Evolutionary conservation across 768 basidiomycete genomes (phyloP), one percentile per base, ranked within the genome.

Genomic region (Amanita rimosa): DNA sequence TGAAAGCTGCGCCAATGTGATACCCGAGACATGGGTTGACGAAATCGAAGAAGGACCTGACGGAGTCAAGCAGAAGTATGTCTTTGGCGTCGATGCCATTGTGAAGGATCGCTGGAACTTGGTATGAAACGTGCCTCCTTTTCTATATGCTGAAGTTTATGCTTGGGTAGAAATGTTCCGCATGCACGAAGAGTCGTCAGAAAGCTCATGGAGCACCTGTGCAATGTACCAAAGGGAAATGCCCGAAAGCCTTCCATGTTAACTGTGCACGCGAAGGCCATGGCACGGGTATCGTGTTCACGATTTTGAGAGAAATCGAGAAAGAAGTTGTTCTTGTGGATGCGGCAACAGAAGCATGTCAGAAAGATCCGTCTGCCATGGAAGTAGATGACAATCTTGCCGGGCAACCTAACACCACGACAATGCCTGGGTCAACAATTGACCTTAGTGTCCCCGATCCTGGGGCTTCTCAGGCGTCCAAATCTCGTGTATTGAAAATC

Each of bases 171-270:
- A 96, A 95, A 85, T 99, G 95, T 62, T 75, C 81, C 6, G 77
- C 81, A 0, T 97, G 94, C 61, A 70, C 74, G n/a, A 89, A 82
- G 62, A 73, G 67, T 37, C 72, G 73, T 29, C 63, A 70, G 9
- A 87, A 83, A 57, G 69, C 67, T 0, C 89, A 88, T 52, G 89
- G 85, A 14, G 87, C 85, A 0, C 85, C 84, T 21, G 81, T 96
- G 21, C 94, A 97, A 60, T 97, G 94, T 61, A 88, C 89, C 13
- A 90, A 88, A 63, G 93, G 92, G 39, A 95, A 93, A 66, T 97
- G 94, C 57, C 74, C 87, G 9, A 88, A 86, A 60, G 88, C 94
- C 0, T 96, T 91, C 67, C 95, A 98, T 59, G 85, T 96, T 24
- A 84, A 82, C 3, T 99, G 96, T 62, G 95, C 96, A 0, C 68